phyloP scores from a whole-genome alignment of 148 eudicot species.

The Vaccinium corymbosum region DNA sequence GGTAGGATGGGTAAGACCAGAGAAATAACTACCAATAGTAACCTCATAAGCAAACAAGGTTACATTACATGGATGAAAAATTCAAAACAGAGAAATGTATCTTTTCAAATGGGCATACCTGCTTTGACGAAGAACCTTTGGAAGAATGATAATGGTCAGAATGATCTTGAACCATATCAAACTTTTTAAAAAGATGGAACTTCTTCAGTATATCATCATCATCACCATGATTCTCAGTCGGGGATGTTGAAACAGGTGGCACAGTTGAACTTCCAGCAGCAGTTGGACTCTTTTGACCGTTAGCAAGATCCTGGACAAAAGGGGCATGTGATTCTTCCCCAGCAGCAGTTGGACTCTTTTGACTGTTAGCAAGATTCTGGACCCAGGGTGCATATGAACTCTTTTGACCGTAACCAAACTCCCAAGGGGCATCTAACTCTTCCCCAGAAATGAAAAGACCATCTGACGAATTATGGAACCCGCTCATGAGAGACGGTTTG shows the following conservation, averaged over 20 bases:
- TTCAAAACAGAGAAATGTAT: slow-evolving; percentile 11
- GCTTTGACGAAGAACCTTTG: slow-evolving; percentile 28
- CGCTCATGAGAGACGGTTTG: not conserved
- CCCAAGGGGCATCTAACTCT: not conserved
- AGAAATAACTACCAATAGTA: not conserved
- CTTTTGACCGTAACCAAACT: no score
- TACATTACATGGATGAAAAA: not conserved
- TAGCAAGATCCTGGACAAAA: slow-evolving; percentile 16
- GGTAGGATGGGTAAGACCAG: not conserved
- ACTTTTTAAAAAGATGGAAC: slow-evolving; percentile 49
- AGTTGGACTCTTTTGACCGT: slow-evolving; percentile 2
- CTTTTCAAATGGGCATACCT: slow-evolving; percentile 31
- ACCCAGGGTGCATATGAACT: not conserved
- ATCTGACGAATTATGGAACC: not conserved
- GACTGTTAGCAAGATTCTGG: slow-evolving; percentile 11
- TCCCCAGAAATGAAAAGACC: not conserved
- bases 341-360: slow-evolving; percentile 7
- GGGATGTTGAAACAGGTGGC: slow-evolving; percentile 16
- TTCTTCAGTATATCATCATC: slow-evolving; percentile 41
- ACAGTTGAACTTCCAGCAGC: slow-evolving; percentile 10
- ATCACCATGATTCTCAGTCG: slow-evolving; percentile 13
- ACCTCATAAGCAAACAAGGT: not conserved
- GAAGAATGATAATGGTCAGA: slow-evolving; percentile 54
- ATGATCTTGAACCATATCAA: slow-evolving; percentile 70
- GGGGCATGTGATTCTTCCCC: not conserved